Base-by-base conservation (phyloP, 768 basidiomycete species). In the Kwoniella bestiolae region DNA sequence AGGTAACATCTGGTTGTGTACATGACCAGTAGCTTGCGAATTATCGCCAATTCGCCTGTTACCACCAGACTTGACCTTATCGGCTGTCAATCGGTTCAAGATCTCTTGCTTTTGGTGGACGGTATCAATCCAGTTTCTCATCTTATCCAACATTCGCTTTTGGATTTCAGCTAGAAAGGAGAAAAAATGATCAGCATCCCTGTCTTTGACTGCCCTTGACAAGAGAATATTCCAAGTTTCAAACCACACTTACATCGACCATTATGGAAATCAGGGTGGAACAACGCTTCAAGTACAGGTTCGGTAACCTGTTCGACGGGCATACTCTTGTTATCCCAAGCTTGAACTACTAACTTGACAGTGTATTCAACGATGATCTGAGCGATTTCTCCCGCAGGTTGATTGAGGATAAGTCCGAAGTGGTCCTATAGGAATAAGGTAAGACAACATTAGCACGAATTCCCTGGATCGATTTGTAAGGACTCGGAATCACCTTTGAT, bases 301-400 rank as follows among this genome's bases (percentile, higher is more conserved):
- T 79, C 78, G 23, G 77, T 79, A 18, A 78, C 70, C 16, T 76
- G 66, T 16, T 75, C 53, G 12, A 77, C 66, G n/a, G 66, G 61
- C 67, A 76, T 72, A 16, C 65, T 65, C 47, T 75, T 79, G 70
- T 92, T 87, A 68, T 92, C 91, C 92, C 91, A 94, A 9, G 91
- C 91, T 70, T 87, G 88, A 46, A 85, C 86, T 9, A 94, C 85
- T n/a, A 84, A 80, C 29, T 82, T 86, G 6, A 91, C 91, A 12
- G 89, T 80, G 75, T 90, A 79, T 70, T 86, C 85, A 12, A 90
- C 89, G 14, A 91, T 85, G 28, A 88, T 78, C 72, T 86, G 84
- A 7, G 89, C 89, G 55, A 90, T 86, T 75, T 89, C 87, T 3
- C 89, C 89, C 11, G 89, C 89, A 0, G 89, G 88, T 72, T 90